Evolutionary conservation across 176 grass and related monocot genomes (phyloP).

Genomic region (Zoysia japonica): DNA sequence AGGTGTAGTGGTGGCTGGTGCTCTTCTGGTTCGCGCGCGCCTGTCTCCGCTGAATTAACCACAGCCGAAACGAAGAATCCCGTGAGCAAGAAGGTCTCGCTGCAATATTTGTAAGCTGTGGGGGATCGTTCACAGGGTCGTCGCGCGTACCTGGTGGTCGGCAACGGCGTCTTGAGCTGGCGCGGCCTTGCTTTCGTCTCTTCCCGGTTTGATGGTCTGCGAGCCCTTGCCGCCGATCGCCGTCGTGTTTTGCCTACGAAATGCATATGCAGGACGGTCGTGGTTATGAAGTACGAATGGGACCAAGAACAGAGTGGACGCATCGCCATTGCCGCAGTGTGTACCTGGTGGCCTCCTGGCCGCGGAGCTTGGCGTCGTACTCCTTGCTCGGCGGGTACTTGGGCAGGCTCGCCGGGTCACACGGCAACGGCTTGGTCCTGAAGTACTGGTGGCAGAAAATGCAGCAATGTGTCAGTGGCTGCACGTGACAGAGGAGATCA

Average conservation of each 20-base stretch:
- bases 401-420: constrained; percentile 67
- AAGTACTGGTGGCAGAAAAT: constrained; percentile 55
- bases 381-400: constrained; percentile 77
- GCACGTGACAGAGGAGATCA: neutral
- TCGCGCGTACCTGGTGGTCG: constrained; percentile 49
- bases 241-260: constrained; percentile 55
- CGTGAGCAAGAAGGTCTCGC: neutral
- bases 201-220: constrained; percentile 52
- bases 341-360: constrained; percentile 53
- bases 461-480: neutral
- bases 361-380: constrained; percentile 70
- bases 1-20: constrained; percentile 56
- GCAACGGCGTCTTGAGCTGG: constrained; percentile 39
- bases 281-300: neutral
- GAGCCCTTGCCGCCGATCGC: constrained; percentile 54
- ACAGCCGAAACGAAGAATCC: neutral
- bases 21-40: constrained; percentile 49
- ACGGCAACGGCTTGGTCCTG: constrained; percentile 56
- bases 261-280: neutral
- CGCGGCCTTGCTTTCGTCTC: constrained; percentile 53
- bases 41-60: constrained; percentile 40
- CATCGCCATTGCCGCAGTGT: neutral
- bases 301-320: neutral
- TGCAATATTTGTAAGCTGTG: neutral
- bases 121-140: no score